A percentile compares a stretch with the other conserved stretches of the same genome.
Conservation (phyloP, 148 eudicot species). For the Camellia sinensis region DNA sequence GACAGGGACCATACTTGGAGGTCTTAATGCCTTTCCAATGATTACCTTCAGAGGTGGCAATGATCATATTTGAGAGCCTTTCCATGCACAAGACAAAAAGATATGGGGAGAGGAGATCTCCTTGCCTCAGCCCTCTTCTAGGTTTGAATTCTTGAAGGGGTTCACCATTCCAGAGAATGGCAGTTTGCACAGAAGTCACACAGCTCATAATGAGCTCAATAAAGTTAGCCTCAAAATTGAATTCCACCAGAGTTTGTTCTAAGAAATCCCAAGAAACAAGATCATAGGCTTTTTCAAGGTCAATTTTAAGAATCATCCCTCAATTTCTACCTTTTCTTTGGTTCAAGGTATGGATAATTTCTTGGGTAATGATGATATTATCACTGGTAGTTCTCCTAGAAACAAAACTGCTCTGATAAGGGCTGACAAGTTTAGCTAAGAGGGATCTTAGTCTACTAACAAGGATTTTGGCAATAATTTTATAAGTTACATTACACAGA, state of each 20-base stretch:
- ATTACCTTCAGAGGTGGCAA: rapidly evolving
- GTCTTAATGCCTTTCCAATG: slow-evolving; percentile 5
- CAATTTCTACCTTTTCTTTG: background rate
- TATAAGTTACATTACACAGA: no score
- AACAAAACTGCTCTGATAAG: slow-evolving; percentile 7
- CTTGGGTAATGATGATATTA: slow-evolving; percentile 6
- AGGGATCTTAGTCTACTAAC: background rate
- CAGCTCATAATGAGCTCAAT: background rate
- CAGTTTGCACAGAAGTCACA: background rate
- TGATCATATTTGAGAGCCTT: background rate
- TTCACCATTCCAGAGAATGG: background rate
- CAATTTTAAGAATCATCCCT: background rate
- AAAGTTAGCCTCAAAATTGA: background rate
- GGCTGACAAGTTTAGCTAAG: background rate
- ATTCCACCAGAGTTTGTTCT: background rate
- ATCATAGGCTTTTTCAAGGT: slow-evolving; percentile 17
- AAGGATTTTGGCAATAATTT: no score
- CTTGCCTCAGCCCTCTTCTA: background rate
- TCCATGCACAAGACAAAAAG: slow-evolving; percentile 12
- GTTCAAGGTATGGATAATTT: background rate
- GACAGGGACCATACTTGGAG: background rate
- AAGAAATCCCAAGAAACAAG: background rate
- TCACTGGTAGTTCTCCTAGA: background rate
- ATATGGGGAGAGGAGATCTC: slow-evolving; percentile 8
- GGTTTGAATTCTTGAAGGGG: background rate